These are phyloP conservation scores for Penicillium frequentans DNA, from an alignment of 2,329 filamentous ascomycete species.

Conservation along the genomic window DNA sequence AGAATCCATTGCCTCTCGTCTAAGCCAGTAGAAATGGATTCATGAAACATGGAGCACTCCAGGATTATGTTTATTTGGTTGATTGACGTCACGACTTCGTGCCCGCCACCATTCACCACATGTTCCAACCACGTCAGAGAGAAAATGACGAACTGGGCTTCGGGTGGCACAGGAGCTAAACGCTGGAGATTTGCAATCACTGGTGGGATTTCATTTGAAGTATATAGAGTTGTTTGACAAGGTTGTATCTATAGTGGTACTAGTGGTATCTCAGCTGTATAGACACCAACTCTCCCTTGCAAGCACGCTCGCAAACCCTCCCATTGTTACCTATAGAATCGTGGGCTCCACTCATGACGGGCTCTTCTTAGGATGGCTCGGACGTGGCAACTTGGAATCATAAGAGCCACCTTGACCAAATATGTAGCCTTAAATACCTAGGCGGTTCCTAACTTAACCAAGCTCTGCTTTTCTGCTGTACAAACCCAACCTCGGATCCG, in stretches of 20 bases:
- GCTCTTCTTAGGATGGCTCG: neutral
- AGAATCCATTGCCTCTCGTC: neutral
- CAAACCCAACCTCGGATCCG: too few relatives aligned
- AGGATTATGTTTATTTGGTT: neutral
- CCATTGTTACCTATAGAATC: neutral
- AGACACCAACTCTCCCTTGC: neutral
- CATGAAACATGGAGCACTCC: neutral
- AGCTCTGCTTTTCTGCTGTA: neutral
- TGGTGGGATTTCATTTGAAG: neutral
- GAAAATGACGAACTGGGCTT: slow-evolving; percentile 3
- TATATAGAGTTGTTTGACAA: neutral
- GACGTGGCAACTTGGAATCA: slow-evolving; percentile 1
- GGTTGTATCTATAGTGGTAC: neutral
- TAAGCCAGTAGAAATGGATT: neutral
- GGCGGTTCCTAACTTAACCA: neutral
- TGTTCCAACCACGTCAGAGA: neutral
- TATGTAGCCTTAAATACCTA: neutral
- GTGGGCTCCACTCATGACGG: neutral
- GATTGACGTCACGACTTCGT: slow-evolving; percentile 22
- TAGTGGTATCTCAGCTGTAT: neutral
- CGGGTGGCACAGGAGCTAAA: neutral
- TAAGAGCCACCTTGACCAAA: neutral
- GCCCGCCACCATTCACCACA: slow-evolving; percentile 1
- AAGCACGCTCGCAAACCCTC: neutral
- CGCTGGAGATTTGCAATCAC: neutral